Conservation (phyloP, 2,329 filamentous ascomycete species). For the Tolypocladium ovalisporum region DNA sequence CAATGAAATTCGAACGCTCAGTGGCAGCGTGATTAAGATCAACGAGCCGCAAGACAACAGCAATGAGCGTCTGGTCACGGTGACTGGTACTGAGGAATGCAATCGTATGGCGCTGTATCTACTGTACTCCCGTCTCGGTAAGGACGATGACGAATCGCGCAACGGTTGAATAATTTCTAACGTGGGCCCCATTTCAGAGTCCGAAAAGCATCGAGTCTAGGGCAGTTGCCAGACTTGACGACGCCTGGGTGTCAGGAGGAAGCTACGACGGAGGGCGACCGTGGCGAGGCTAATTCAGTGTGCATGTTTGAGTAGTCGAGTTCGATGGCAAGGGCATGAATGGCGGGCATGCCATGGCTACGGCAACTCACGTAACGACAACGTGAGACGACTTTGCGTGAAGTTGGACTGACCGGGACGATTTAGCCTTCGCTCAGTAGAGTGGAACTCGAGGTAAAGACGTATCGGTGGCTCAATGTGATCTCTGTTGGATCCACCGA, state of each 20-base stretch:
- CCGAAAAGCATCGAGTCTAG: conserved; percentile 33
- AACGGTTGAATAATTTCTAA: conserved; percentile 8
- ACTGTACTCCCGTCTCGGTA: conserved; percentile 94
- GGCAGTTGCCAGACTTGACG: background rate
- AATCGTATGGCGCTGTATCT: conserved; percentile 99
- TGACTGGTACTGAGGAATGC: conserved; percentile 94
- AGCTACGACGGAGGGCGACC: background rate
- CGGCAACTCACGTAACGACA: background rate
- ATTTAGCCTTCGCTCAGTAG: background rate
- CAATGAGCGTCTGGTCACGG: conserved; percentile 94
- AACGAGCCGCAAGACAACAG: conserved; percentile 98
- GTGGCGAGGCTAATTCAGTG: background rate
- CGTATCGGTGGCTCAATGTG: background rate
- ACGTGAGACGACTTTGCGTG: background rate
- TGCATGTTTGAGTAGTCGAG: background rate
- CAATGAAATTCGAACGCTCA: conserved; percentile 95
- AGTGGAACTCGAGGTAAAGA: background rate
- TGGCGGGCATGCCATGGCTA: background rate
- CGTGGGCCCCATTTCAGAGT: conserved; percentile 18
- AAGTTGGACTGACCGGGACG: background rate
- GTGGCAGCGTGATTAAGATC: conserved; percentile 98
- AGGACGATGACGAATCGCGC: conserved; percentile 23
- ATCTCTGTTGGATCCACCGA: background rate
- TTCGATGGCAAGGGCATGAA: background rate
- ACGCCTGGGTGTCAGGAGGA: background rate